A percentile compares a stretch with the other conserved stretches of the same genome.
Conservation (phyloP, 768 basidiomycete genomes). For the Sporobolomyces phaffii region DNA sequence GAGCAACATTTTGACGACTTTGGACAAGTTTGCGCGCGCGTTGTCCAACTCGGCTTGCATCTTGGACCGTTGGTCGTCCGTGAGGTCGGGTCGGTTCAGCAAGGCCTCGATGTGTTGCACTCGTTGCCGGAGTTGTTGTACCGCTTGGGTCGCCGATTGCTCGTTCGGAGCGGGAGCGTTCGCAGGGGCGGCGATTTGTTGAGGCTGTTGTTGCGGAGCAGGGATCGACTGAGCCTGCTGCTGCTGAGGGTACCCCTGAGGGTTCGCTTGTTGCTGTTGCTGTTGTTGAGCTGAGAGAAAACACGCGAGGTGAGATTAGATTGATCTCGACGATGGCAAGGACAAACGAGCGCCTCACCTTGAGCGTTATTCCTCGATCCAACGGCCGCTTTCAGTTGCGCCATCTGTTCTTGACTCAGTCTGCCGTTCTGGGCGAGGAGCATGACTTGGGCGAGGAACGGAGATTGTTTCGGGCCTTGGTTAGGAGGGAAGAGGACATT, state of each 20-base stretch:
- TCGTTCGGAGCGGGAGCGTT: neutral
- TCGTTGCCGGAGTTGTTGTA: conserved; percentile 27
- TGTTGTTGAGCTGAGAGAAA: conserved; percentile 7
- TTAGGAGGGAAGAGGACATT: conserved; percentile 35
- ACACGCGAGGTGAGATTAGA: neutral
- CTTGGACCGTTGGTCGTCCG: conserved; percentile 33
- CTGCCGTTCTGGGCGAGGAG: conserved; percentile 27
- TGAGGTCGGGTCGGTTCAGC: conserved; percentile 27
- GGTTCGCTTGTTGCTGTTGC: neutral
- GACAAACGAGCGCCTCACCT: neutral
- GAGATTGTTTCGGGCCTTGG: conserved; percentile 25
- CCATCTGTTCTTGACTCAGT: conserved; percentile 33
- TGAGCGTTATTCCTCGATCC: conserved; percentile 23
- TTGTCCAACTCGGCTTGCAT: conserved; percentile 32
- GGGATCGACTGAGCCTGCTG: neutral
- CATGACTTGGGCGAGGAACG: conserved; percentile 32
- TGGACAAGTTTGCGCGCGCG: conserved; percentile 27
- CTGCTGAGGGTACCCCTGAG: neutral
- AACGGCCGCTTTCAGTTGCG: conserved; percentile 24
- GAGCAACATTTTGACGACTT: conserved; percentile 34
- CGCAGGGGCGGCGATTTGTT: neutral
- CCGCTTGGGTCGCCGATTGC: conserved; percentile 29
- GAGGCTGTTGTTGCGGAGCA: conserved; percentile 15
- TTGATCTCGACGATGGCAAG: too few relatives aligned
- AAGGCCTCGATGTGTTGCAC: conserved; percentile 32